phyloP scores from a whole-genome alignment of 2,329 filamentous ascomycete genomes.

The Geosmithia flava region DNA sequence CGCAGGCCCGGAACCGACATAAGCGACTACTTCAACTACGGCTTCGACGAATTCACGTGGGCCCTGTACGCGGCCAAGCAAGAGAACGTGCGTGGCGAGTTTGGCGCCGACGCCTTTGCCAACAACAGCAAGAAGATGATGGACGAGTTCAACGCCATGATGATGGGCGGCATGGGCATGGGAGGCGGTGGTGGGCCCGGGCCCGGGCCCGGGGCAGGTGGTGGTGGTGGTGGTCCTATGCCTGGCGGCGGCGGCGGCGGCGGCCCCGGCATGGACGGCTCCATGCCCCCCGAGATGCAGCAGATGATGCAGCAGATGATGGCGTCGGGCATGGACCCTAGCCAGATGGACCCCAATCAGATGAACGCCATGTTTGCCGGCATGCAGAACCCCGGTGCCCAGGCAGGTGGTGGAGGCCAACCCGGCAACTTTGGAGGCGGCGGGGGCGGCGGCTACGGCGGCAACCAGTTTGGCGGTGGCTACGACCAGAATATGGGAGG shows the following conservation, averaged over 20 bases:
- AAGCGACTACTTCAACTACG: constrained; percentile 98
- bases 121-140: constrained; percentile 68
- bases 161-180: constrained; percentile 40
- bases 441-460: constrained; percentile 39
- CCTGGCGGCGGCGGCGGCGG: constrained; percentile 15
- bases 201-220: constrained; percentile 9
- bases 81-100: constrained; percentile 63
- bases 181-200: constrained; percentile 15
- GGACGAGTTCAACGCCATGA: constrained; percentile 56
- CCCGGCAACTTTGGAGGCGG: constrained; percentile 33
- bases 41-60: constrained; percentile 98
- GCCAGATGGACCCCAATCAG: constrained; percentile 49
- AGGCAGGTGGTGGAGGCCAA: constrained; percentile 12
- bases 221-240: constrained; percentile 23
- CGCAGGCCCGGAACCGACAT: constrained; percentile 87
- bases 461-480: constrained; percentile 37
- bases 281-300: constrained; percentile 50
- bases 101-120: constrained; percentile 52
- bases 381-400: constrained; percentile 35
- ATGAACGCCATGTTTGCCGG: constrained; percentile 48
- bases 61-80: constrained; percentile 87
- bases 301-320: constrained; percentile 62
- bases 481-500: constrained; percentile 35
- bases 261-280: constrained; percentile 38
- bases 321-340: constrained; percentile 50